These are phyloP conservation scores for Adansonia grandidieri DNA, from an alignment of 441 rosid genomes.

Conservation along the genomic window DNA sequence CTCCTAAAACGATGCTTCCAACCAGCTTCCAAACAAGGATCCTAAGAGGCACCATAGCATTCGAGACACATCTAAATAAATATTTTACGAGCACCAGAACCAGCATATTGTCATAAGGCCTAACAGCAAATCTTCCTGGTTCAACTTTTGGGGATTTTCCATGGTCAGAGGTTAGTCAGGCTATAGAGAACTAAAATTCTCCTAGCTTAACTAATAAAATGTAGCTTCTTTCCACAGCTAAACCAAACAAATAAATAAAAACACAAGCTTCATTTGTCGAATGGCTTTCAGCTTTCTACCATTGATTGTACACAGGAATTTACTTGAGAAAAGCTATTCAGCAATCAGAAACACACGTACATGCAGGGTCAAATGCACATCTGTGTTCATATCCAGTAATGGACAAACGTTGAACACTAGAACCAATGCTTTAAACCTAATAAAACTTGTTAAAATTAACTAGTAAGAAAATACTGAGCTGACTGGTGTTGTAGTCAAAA, in stretches of 20 bases:
- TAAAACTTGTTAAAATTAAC: not conserved
- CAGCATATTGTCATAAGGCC: not conserved
- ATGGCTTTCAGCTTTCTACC: not conserved
- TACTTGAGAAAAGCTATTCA: not conserved
- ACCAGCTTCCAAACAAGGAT: slow-evolving; percentile 10
- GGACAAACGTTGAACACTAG: not conserved
- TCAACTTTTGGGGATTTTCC: slow-evolving; percentile 18
- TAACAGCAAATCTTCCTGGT: not conserved
- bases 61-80: slow-evolving; percentile 12
- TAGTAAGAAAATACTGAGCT: not conserved
- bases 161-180: not conserved
- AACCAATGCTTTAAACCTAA: slow-evolving; percentile 4
- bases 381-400: not conserved
- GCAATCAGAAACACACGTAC: not conserved
- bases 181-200: not conserved
- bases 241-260: not conserved
- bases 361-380: not conserved
- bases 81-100: not conserved
- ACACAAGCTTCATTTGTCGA: not conserved
- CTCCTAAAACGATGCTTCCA: not conserved
- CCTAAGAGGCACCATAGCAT: not conserved
- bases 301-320: not conserved
- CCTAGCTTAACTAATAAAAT: not conserved
- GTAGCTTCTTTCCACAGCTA: slow-evolving; percentile 10
- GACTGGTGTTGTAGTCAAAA: not conserved